phyloP scores from a whole-genome alignment of 192 early-diverging fungal genomes.

The Spizellomyces punctatus region DNA sequence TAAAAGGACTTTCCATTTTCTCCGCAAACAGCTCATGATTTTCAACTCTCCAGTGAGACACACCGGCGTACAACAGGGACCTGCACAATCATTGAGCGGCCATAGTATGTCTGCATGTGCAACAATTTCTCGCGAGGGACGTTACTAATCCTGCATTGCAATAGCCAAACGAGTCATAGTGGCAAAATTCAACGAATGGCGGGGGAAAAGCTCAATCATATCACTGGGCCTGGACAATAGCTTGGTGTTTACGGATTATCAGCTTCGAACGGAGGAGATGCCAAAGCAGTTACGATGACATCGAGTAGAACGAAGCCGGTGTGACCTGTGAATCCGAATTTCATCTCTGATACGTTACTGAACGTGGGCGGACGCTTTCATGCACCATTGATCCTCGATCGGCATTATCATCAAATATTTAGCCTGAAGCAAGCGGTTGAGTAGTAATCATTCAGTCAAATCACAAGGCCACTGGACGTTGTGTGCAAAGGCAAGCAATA shows the following conservation, averaged over 20 bases:
- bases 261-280: background rate
- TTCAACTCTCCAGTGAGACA: constrained; percentile 11
- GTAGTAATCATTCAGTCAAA: too few relatives aligned
- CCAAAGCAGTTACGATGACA: background rate
- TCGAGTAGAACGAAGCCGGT: too few relatives aligned
- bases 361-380: too few relatives aligned
- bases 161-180: constrained; percentile 13
- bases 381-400: too few relatives aligned
- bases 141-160: too few relatives aligned
- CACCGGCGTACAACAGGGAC: constrained; percentile 9
- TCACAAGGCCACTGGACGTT: too few relatives aligned
- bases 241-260: constrained; percentile 4
- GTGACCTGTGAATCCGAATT: too few relatives aligned
- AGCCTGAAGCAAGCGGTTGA: too few relatives aligned
- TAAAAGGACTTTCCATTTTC: background rate
- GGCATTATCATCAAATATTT: too few relatives aligned
- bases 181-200: constrained; percentile 14
- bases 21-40: background rate
- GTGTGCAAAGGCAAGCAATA: too few relatives aligned
- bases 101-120: background rate
- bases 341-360: too few relatives aligned
- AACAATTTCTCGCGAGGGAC: too few relatives aligned
- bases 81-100: constrained; percentile 14
- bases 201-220: background rate
- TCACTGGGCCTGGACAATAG: constrained; percentile 9